Evolutionary conservation across 345 rosid species (phyloP).

Genomic region (Melaleuca alternifolia): DNA sequence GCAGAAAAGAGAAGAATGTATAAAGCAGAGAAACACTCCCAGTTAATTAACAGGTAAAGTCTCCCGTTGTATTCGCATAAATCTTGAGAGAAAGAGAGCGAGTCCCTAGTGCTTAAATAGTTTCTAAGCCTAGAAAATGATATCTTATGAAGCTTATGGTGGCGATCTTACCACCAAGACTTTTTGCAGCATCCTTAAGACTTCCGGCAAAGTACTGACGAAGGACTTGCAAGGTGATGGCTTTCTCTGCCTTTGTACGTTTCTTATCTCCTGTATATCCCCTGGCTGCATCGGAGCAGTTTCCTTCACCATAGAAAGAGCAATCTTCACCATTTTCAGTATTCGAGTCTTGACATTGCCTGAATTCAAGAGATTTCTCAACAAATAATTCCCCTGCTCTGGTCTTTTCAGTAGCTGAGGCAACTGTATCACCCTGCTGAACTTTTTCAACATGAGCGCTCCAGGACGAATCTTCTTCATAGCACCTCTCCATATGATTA

Average conservation of each 20-base stretch:
- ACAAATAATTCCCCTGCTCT: neutral
- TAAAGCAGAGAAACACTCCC: neutral
- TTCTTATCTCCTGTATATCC: conserved; percentile 38
- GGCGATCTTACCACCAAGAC: conserved; percentile 69
- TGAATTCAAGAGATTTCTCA: conserved; percentile 10
- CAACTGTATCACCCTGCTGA: conserved; percentile 12
- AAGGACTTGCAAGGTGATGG: conserved; percentile 63
- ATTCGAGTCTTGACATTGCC: conserved; percentile 18
- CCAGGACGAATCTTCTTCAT: conserved; percentile 4
- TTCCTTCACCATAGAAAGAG: conserved; percentile 29
- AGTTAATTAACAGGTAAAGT: neutral
- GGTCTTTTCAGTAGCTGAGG: conserved; percentile 1
- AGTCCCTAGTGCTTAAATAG: neutral
- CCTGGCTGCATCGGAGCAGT: conserved; percentile 20
- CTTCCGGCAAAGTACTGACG: conserved; percentile 75
- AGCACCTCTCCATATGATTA: conserved; percentile 16
- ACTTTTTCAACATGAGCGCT: neutral
- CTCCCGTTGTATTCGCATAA: neutral
- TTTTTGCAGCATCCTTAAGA: conserved; percentile 90
- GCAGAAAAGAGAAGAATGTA: neutral
- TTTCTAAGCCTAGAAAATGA: neutral
- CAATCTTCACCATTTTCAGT: conserved; percentile 28
- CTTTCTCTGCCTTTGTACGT: conserved; percentile 60
- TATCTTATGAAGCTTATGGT: neutral
- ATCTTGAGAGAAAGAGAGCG: neutral